Evolutionary conservation across 345 rosid genomes (phyloP).

Genomic region (Anastatica hierochuntica): DNA sequence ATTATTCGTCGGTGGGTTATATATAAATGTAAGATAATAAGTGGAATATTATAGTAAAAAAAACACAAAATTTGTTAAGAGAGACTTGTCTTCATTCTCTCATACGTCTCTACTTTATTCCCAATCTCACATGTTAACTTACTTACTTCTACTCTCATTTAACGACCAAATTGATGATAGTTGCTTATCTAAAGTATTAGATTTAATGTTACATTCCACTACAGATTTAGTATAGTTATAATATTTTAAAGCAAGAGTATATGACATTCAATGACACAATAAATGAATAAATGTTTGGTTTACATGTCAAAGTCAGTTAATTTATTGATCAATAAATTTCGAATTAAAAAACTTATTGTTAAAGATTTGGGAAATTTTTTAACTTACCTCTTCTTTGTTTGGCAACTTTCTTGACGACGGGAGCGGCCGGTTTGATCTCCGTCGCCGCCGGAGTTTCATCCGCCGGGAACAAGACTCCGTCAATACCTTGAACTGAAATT

Average conservation of each 20-base stretch:
- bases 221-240: background rate
- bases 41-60: background rate
- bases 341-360: no score
- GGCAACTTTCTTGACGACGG: conserved; percentile 44
- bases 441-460: conserved; percentile 32
- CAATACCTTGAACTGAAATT: conserved; percentile 92
- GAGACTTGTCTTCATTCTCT: conserved; percentile 16
- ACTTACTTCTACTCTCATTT: conserved; percentile 11
- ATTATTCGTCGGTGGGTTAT: conserved; percentile 28
- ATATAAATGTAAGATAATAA: background rate
- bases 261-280: conserved; percentile 1
- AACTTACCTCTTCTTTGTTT: conserved; percentile 78
- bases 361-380: background rate
- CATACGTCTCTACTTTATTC: conserved; percentile 24
- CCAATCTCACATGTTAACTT: conserved; percentile 19
- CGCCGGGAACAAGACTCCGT: conserved; percentile 65
- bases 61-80: conserved; percentile 1
- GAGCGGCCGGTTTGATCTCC: conserved; percentile 10
- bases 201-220: background rate
- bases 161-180: conserved; percentile 6
- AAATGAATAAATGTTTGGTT: conserved; percentile 8
- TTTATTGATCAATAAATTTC: background rate
- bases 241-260: background rate
- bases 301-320: conserved; percentile 4
- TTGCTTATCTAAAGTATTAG: conserved; percentile 1